phyloP scores from a whole-genome alignment of 257 asterid genomes.

The Solanum microdontum region DNA sequence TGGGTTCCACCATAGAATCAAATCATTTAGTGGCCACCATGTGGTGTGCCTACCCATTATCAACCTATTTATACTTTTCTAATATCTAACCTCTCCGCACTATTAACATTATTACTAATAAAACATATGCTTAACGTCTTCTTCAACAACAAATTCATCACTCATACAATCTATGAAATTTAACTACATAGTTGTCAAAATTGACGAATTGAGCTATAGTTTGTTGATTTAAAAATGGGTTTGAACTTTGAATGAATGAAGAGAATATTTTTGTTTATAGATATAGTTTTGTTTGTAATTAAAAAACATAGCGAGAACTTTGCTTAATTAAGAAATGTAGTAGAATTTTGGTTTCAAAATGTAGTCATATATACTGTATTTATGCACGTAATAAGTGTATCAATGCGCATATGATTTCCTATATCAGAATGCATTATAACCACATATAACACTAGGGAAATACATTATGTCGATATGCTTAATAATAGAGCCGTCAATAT shows the following conservation, averaged over 20 bases:
- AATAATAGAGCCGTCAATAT: too few relatives aligned
- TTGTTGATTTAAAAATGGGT: not conserved
- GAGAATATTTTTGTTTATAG: not conserved
- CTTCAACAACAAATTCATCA: not conserved
- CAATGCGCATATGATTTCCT: not conserved
- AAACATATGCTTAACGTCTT: not conserved
- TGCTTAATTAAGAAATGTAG: not conserved
- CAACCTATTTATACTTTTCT: not conserved
- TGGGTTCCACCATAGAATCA: conserved; percentile 25
- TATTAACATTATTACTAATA: not conserved
- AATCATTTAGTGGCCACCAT: conserved; percentile 21
- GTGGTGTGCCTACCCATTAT: conserved; percentile 8
- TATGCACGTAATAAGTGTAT: not conserved
- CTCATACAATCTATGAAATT: not conserved
- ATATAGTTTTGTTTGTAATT: not conserved
- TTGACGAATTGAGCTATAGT: not conserved
- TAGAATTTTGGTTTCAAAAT: not conserved
- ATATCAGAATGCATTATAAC: too few relatives aligned
- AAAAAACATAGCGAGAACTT: not conserved
- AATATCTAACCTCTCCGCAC: not conserved
- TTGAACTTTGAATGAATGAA: not conserved
- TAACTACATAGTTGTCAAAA: not conserved
- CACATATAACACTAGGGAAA: not conserved
- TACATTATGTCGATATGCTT: not conserved
- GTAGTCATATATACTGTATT: not conserved